phyloP scores from a whole-genome alignment of 148 eudicot species.

The Rhododendron kiyosumense region DNA sequence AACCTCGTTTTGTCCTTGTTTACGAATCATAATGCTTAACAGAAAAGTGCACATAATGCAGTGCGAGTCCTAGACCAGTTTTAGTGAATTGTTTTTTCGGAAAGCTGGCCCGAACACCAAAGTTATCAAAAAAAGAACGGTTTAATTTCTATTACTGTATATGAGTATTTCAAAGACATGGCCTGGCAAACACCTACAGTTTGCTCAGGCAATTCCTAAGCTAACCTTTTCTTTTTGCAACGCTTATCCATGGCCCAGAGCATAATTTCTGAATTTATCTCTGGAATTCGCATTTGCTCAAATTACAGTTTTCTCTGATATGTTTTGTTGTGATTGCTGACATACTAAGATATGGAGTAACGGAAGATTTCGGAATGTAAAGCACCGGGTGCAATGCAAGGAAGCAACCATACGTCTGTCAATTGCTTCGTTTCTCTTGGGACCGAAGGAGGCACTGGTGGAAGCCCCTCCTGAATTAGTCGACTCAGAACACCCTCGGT shows the following conservation, averaged over 20 bases:
- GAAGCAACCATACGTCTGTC: constrained; percentile 44
- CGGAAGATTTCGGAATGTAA: constrained; percentile 53
- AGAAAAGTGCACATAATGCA: no score
- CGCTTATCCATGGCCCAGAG: not conserved
- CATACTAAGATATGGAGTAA: constrained; percentile 59
- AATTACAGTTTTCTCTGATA: not conserved
- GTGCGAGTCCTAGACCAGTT: no score
- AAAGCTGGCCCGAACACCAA: no score
- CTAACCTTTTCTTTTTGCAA: no score
- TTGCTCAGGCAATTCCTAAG: no score
- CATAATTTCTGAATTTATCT: not conserved
- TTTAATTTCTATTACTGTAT: no score
- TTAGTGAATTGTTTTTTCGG: no score
- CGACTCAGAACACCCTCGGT: constrained; percentile 44
- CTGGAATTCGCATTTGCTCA: not conserved
- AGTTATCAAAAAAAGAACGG: no score
- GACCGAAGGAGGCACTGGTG: constrained; percentile 36
- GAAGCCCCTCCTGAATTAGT: constrained; percentile 47
- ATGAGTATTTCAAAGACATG: no score
- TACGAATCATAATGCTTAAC: no score
- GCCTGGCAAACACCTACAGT: no score
- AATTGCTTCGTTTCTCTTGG: constrained; percentile 59
- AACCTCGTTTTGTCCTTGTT: not conserved
- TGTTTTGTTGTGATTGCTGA: not conserved
- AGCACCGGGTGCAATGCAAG: constrained; percentile 56